Evolutionary conservation across 306 rosid species (phyloP).

Genomic region (Cicer arietinum): DNA sequence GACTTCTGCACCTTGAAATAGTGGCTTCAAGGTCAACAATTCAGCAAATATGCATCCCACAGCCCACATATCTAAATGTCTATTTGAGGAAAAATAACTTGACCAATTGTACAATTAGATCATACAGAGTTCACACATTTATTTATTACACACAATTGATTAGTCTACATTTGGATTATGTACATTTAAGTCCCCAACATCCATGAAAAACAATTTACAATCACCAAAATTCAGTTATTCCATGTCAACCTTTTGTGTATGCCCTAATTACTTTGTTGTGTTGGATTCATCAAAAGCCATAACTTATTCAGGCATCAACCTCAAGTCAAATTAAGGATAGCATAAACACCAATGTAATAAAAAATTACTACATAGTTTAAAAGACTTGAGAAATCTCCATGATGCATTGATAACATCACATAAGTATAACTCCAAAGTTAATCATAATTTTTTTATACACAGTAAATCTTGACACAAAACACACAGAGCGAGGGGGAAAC

Average conservation of each 20-base stretch:
- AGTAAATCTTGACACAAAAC: slow-evolving; percentile 11
- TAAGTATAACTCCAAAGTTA: slow-evolving; percentile 3
- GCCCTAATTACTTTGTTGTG: slow-evolving; percentile 27
- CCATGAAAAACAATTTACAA: slow-evolving; percentile 14
- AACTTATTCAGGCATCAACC: slow-evolving; percentile 34
- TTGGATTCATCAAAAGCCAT: slow-evolving; percentile 29
- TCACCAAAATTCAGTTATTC: neutral
- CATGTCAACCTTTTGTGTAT: slow-evolving; percentile 40
- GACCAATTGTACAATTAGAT: slow-evolving; percentile 25
- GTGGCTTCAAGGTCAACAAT: slow-evolving; percentile 95
- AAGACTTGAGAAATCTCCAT: slow-evolving; percentile 19
- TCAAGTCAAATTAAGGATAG: slow-evolving; percentile 30
- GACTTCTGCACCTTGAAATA: slow-evolving; percentile 97
- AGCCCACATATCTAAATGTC: slow-evolving; percentile 92
- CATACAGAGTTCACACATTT: slow-evolving; percentile 9
- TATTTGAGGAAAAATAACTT: slow-evolving; percentile 48
- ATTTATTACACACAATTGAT: slow-evolving; percentile 27
- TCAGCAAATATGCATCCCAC: slow-evolving; percentile 99
- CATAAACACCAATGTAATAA: slow-evolving; percentile 10
- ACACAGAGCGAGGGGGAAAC: neutral
- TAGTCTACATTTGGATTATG: slow-evolving; percentile 24
- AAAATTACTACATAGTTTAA: slow-evolving; percentile 29
- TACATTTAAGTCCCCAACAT: slow-evolving; percentile 32
- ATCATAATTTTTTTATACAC: slow-evolving; percentile 31
- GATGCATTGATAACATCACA: slow-evolving; percentile 31